Conservation (phyloP, 148 eudicot species). For the Vaccinium macrocarpon region DNA sequence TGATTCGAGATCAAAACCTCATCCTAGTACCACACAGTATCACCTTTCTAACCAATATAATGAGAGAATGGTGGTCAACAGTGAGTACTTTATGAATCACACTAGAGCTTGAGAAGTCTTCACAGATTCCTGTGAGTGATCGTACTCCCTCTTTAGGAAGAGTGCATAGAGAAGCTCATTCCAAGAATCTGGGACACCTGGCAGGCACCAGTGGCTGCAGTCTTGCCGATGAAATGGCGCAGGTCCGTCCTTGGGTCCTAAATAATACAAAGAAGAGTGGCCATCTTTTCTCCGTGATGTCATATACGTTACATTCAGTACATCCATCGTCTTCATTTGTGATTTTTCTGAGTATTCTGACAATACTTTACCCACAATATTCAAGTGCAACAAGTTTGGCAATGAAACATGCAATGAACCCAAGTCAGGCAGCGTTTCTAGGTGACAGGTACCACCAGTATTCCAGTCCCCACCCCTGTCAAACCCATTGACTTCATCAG, state of each 20-base stretch:
- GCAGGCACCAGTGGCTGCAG: conserved; percentile 96
- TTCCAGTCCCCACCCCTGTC: conserved; percentile 83
- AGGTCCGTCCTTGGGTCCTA: conserved; percentile 35
- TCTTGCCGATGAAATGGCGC: conserved; percentile 65
- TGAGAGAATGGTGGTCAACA: not conserved
- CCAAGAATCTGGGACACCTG: conserved; percentile 93
- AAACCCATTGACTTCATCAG: conserved; percentile 19
- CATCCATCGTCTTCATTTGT: conserved; percentile 23
- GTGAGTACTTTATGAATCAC: conserved; percentile 3
- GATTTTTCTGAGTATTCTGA: conserved; percentile 21
- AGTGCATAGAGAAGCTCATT: conserved; percentile 70
- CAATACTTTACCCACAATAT: conserved; percentile 38
- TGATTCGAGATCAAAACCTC: not conserved
- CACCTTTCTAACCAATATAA: not conserved
- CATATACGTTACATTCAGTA: conserved; percentile 61
- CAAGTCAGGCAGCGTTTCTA: conserved; percentile 61
- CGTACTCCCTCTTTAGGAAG: conserved; percentile 44
- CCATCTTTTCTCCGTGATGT: conserved; percentile 72
- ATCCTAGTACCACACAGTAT: not conserved
- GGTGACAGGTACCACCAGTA: conserved; percentile 70
- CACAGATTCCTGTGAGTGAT: conserved; percentile 13
- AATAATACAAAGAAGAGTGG: conserved; percentile 67
- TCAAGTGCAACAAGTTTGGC: conserved; percentile 30
- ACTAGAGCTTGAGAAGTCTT: conserved; percentile 13
- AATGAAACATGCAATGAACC: conserved; percentile 28